Conservation (phyloP, 192 early-diverging fungal genomes). For the Bifiguratus adelaidae region DNA sequence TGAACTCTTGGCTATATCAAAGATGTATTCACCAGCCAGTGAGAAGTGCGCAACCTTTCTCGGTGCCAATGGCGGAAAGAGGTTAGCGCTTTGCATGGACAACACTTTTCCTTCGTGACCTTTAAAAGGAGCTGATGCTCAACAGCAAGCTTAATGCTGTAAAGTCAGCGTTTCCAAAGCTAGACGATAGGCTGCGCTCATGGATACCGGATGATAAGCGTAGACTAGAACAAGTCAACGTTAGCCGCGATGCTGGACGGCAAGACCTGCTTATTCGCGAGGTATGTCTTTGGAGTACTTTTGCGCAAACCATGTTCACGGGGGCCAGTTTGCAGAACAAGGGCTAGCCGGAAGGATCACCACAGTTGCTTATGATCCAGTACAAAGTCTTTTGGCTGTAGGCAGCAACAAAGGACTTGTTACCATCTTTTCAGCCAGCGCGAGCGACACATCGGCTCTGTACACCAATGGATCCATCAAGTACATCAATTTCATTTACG, state of each 20-base stretch:
- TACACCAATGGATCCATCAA: conserved; percentile 25
- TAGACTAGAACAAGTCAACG: too few relatives aligned
- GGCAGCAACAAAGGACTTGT: conserved; percentile 27
- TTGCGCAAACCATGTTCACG: too few relatives aligned
- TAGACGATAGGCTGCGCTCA: too few relatives aligned
- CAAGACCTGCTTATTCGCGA: too few relatives aligned
- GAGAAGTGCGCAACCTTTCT: conserved; percentile 25
- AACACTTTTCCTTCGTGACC: too few relatives aligned
- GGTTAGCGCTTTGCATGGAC: too few relatives aligned
- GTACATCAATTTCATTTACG: conserved; percentile 37
- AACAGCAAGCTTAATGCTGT: too few relatives aligned
- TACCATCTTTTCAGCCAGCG: conserved; percentile 30
- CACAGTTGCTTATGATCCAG: conserved; percentile 36
- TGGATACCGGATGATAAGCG: too few relatives aligned
- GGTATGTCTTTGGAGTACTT: too few relatives aligned
- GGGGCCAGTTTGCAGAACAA: conserved; percentile 21
- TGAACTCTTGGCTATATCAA: conserved; percentile 35
- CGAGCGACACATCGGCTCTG: conserved; percentile 10
- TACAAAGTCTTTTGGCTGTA: conserved; percentile 40
- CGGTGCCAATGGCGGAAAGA: conserved; percentile 29
- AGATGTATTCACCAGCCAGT: conserved; percentile 38
- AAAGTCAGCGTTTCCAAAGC: too few relatives aligned
- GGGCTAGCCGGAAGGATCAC: conserved; percentile 25
- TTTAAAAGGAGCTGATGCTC: too few relatives aligned
- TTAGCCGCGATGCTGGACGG: too few relatives aligned